phyloP scores from a whole-genome alignment of 139 green algal species.

The Pycnococcus provasolii region DNA sequence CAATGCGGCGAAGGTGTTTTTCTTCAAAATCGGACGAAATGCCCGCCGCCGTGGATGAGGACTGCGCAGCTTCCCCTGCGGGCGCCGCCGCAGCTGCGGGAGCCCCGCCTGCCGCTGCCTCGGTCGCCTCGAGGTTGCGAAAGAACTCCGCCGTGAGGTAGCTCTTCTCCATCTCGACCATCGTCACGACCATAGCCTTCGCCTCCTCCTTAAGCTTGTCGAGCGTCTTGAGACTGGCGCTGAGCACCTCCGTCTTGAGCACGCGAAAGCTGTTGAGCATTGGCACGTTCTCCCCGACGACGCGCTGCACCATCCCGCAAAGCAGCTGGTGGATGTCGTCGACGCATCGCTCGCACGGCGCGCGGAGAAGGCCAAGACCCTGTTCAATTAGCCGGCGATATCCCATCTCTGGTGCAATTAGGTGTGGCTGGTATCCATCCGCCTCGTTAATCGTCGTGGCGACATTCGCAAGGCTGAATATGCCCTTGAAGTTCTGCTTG shows the following conservation, averaged over 20 bases:
- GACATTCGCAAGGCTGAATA: constrained; percentile 26
- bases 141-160: constrained; percentile 36
- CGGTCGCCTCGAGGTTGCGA: constrained; percentile 1
- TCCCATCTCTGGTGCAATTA: constrained; percentile 89
- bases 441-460: constrained; percentile 35
- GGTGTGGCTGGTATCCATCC: constrained; percentile 92
- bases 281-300: neutral
- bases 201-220: constrained; percentile 25
- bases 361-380: neutral
- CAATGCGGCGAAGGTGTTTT: neutral
- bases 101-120: neutral
- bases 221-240: constrained; percentile 12
- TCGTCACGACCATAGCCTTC: constrained; percentile 5
- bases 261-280: constrained; percentile 4
- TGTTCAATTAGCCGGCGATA: constrained; percentile 80
- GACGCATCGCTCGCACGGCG: neutral
- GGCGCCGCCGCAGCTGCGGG: neutral
- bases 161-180: constrained; percentile 36
- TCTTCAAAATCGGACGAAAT: neutral
- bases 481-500: constrained; percentile 20
- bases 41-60: constrained; percentile 16
- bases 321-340: neutral
- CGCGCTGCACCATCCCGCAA: neutral
- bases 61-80: neutral
- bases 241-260: constrained; percentile 17